phyloP scores from a whole-genome alignment of 139 green algal genomes.

The Tetraselmis striata region DNA sequence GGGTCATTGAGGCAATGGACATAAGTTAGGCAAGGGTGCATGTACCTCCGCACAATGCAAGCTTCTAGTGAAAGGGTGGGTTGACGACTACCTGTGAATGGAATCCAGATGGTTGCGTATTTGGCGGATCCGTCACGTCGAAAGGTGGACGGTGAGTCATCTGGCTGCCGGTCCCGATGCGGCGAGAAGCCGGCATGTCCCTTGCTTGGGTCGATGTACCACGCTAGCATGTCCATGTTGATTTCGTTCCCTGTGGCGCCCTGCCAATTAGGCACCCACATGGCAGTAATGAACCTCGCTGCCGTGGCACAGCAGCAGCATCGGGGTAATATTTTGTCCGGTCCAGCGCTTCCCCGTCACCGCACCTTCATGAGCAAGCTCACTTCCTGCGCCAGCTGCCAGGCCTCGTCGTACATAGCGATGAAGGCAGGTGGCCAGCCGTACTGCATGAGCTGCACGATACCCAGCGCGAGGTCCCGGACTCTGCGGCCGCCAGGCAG shows the following conservation, averaged over 20 bases:
- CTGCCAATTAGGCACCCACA: slow-evolving; percentile 20
- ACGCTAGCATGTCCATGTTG: slow-evolving; percentile 58
- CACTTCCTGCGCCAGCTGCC: background rate
- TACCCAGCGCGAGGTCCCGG: slow-evolving; percentile 13
- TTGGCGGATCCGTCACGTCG: slow-evolving; percentile 36
- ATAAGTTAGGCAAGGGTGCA: no score
- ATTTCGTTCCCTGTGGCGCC: slow-evolving; percentile 35
- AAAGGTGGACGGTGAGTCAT: slow-evolving; percentile 45
- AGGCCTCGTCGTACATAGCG: slow-evolving; percentile 44
- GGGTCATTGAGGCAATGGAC: no score
- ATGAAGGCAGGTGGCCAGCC: slow-evolving; percentile 47
- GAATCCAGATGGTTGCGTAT: slow-evolving; percentile 53
- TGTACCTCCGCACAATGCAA: no score
- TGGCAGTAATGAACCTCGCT: background rate
- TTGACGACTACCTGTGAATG: slow-evolving; percentile 44
- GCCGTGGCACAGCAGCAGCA: background rate
- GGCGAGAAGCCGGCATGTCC: slow-evolving; percentile 46
- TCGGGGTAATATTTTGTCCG: background rate
- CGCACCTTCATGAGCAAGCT: background rate
- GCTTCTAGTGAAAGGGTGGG: no score
- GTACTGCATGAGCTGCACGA: slow-evolving; percentile 26
- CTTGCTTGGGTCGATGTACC: slow-evolving; percentile 38
- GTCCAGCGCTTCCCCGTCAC: background rate
- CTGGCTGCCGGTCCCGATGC: slow-evolving; percentile 55
- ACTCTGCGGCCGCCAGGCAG: background rate